Conservation (phyloP, 2,329 filamentous ascomycete species). For the Aspergillus sp. region DNA sequence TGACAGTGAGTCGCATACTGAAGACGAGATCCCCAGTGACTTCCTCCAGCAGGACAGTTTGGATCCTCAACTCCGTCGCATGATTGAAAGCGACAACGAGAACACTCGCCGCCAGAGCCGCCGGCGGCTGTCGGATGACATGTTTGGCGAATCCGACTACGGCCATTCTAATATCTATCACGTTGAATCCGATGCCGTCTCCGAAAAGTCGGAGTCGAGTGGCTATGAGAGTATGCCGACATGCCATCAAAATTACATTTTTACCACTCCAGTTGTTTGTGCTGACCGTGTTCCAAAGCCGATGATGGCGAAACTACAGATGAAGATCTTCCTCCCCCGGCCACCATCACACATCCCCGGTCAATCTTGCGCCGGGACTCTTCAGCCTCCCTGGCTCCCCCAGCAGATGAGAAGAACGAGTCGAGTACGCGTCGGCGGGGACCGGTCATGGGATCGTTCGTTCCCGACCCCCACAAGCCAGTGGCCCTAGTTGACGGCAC, state of each 20-base stretch:
- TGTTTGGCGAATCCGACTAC: constrained; percentile 33
- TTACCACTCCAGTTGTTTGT: constrained; percentile 9
- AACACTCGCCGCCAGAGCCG: constrained; percentile 19
- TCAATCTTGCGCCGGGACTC: constrained; percentile 45
- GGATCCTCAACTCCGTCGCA: constrained; percentile 62
- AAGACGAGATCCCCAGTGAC: constrained; percentile 66
- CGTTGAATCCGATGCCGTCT: constrained; percentile 38
- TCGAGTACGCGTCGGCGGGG: constrained; percentile 34
- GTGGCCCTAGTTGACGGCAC: constrained; percentile 41
- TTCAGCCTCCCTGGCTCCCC: constrained; percentile 36
- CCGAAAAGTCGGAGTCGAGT: constrained; percentile 36
- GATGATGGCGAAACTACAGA: constrained; percentile 55
- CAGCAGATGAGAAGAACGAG: constrained; percentile 30
- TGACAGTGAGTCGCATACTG: constrained; percentile 46
- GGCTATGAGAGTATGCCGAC: constrained; percentile 51
- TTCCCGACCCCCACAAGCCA: constrained; percentile 41
- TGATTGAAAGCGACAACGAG: constrained; percentile 60
- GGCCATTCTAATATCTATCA: constrained; percentile 36
- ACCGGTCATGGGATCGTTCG: constrained; percentile 41
- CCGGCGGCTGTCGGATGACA: constrained; percentile 21
- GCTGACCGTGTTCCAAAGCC: constrained; percentile 44
- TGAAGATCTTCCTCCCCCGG: constrained; percentile 46
- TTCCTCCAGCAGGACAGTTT: constrained; percentile 68
- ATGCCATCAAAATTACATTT: constrained; percentile 15
- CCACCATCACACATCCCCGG: constrained; percentile 40